Evolutionary conservation across 2,329 filamentous ascomycete species (phyloP).

Genomic region (Ceratocystis lukuohia): DNA sequence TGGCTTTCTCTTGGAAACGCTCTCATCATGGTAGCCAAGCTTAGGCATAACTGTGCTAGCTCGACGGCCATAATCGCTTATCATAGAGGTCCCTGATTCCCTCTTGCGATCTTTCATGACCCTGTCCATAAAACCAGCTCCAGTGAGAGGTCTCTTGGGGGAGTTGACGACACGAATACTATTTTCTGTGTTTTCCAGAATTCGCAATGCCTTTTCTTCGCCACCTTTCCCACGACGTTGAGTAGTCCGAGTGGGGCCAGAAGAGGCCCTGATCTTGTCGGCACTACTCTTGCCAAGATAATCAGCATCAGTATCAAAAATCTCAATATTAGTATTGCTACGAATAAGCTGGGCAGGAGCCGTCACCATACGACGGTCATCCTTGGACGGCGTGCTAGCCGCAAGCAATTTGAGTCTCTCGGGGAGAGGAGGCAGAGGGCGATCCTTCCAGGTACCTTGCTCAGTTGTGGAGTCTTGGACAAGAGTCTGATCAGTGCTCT

Average conservation of each 20-base stretch:
- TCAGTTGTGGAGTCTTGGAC: conserved; percentile 21
- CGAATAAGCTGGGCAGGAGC: conserved; percentile 31
- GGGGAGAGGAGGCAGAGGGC: conserved; percentile 40
- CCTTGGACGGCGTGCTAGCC: conserved; percentile 21
- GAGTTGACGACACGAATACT: conserved; percentile 45
- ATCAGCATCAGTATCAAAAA: conserved; percentile 10
- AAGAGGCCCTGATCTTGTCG: conserved; percentile 10
- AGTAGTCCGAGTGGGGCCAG: background rate
- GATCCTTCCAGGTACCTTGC: conserved; percentile 30
- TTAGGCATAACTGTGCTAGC: conserved; percentile 7
- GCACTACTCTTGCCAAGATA: background rate
- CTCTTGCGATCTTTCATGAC: conserved; percentile 17
- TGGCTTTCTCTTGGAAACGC: conserved; percentile 31
- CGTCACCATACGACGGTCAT: conserved; percentile 35
- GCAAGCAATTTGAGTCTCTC: conserved; percentile 27
- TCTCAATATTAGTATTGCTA: conserved; percentile 25
- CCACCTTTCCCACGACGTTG: background rate
- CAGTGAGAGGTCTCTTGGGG: conserved; percentile 25
- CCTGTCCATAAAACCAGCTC: conserved; percentile 15
- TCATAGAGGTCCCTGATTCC: conserved; percentile 6
- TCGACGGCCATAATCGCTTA: background rate
- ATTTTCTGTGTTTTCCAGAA: conserved; percentile 34
- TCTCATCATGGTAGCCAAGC: conserved; percentile 22
- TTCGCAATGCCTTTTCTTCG: conserved; percentile 30
- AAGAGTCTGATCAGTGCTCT: conserved; percentile 24